phyloP scores from a whole-genome alignment of 2,329 filamentous ascomycete genomes.

The Colletotrichum aenigma region DNA sequence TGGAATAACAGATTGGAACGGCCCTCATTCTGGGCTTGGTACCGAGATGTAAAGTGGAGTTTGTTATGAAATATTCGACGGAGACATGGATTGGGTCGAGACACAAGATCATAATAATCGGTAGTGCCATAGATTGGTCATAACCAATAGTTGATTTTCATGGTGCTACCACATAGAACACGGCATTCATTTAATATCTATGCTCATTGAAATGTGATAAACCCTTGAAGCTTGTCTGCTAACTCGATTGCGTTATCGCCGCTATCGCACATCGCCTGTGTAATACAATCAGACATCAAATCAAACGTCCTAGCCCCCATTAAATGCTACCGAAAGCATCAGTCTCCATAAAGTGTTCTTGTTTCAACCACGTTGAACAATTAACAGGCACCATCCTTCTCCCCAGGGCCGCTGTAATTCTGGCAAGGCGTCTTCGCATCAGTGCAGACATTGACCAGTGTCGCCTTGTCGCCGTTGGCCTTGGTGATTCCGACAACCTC shows the following conservation, averaged over 20 bases:
- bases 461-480: constrained; percentile 8
- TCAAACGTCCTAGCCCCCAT: fast-evolving
- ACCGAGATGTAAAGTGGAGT: not conserved
- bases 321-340: no score
- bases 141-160: no score
- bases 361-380: not conserved
- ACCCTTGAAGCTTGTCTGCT: no score
- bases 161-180: no score
- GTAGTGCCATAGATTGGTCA: no score
- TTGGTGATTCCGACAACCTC: constrained; percentile 18
- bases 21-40: not conserved
- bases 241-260: no score
- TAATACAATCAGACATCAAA: no score
- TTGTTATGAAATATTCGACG: not conserved
- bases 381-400: constrained; percentile 16
- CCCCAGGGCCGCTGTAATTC: constrained; percentile 19
- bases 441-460: constrained; percentile 21
- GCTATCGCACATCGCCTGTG: no score
- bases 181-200: no score
- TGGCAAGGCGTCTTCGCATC: constrained; percentile 22
- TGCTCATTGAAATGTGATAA: no score
- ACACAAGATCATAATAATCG: not conserved
- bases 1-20: not conserved
- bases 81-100: not conserved
- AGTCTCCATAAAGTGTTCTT: no score